These are phyloP conservation scores for Waitea zeae DNA, from an alignment of 1,284 basidiomycete species.

Conservation along the genomic window DNA sequence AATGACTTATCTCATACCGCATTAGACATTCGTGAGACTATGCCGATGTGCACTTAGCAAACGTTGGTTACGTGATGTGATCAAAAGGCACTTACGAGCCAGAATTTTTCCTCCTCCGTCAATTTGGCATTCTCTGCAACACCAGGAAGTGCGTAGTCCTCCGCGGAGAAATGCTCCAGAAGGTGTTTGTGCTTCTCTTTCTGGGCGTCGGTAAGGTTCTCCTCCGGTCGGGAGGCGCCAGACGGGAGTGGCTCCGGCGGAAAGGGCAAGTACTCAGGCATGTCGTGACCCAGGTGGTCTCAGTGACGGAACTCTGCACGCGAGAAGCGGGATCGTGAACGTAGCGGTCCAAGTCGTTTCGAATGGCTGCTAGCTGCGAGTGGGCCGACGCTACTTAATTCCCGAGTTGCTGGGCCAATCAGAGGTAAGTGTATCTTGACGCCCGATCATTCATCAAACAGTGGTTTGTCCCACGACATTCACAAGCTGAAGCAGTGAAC, in stretches of 20 bases:
- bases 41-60: neutral
- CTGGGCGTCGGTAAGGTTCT: slow-evolving; percentile 25
- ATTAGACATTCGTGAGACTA: slow-evolving; percentile 56
- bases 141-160: slow-evolving; percentile 33
- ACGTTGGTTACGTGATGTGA: neutral
- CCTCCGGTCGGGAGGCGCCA: slow-evolving; percentile 14
- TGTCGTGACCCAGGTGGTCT: no score
- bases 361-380: no score
- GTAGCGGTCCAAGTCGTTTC: no score
- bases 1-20: slow-evolving; percentile 20
- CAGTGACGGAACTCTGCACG: no score
- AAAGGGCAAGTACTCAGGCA: slow-evolving; percentile 7
- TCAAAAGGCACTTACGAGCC: slow-evolving; percentile 30
- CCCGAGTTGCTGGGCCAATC: no score
- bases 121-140: slow-evolving; percentile 26
- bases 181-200: slow-evolving; percentile 35
- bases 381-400: no score
- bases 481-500: no score
- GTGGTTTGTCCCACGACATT: no score
- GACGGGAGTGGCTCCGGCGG: slow-evolving; percentile 13
- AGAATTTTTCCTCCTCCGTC: slow-evolving; percentile 53
- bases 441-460: no score
- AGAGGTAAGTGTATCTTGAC: no score
- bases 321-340: no score
- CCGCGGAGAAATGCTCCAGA: slow-evolving; percentile 34